phyloP scores from a whole-genome alignment of 2,329 filamentous ascomycete genomes.

The Cercospora sp. region DNA sequence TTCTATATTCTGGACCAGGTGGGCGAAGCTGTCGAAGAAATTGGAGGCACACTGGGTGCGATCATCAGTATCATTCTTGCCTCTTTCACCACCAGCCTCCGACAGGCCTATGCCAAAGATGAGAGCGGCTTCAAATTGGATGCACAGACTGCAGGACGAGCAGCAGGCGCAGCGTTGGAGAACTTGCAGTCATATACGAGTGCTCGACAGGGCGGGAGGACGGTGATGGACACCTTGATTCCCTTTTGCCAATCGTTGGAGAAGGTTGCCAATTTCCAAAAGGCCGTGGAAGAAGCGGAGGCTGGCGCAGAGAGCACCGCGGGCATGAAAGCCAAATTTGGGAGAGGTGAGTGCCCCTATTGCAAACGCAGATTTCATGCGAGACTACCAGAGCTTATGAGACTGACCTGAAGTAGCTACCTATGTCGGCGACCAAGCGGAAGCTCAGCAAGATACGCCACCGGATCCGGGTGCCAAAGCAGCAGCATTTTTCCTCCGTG shows the following conservation, averaged over 20 bases:
- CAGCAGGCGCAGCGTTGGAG: constrained; percentile 44
- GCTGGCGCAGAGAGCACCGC: constrained; percentile 39
- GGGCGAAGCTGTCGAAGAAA: constrained; percentile 40
- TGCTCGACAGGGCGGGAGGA: constrained; percentile 40
- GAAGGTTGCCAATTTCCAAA: constrained; percentile 28
- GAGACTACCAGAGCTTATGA: background rate
- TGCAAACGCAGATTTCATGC: background rate
- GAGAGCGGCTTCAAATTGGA: constrained; percentile 30
- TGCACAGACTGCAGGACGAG: constrained; percentile 30
- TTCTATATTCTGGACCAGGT: constrained; percentile 41
- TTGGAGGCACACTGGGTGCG: constrained; percentile 43
- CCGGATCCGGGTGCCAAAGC: constrained; percentile 44
- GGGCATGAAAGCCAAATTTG: constrained; percentile 42
- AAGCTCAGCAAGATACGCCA: constrained; percentile 31
- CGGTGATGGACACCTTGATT: constrained; percentile 44
- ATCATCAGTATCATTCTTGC: constrained; percentile 43
- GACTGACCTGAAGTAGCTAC: constrained; percentile 28
- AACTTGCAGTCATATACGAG: constrained; percentile 46
- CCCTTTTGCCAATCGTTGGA: constrained; percentile 42
- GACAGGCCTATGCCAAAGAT: constrained; percentile 35
- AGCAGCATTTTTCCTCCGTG: constrained; percentile 40
- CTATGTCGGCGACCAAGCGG: constrained; percentile 40
- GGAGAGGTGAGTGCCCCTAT: constrained; percentile 33
- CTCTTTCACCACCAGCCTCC: constrained; percentile 44
- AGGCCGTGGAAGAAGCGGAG: constrained; percentile 38